phyloP scores from a whole-genome alignment of 2,329 filamentous ascomycete species.

The Septoria petroselini region DNA sequence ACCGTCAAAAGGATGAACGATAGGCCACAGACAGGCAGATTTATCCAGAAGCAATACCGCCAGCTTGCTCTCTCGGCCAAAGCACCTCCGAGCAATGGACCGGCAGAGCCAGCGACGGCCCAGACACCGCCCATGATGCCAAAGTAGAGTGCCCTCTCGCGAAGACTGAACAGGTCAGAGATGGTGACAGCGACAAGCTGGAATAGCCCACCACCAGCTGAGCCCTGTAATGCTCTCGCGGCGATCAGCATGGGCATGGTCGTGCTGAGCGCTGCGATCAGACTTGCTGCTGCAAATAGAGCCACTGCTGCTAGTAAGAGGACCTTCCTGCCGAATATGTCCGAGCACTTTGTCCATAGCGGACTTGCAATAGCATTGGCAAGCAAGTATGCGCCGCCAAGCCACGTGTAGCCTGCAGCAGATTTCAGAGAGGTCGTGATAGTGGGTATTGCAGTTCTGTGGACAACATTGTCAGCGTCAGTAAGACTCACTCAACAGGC shows the following conservation, averaged over 20 bases:
- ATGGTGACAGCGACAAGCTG: conserved; percentile 54
- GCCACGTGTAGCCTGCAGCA: conserved; percentile 74
- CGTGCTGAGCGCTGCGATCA: conserved; percentile 47
- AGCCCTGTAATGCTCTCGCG: conserved; percentile 53
- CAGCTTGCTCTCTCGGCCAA: neutral
- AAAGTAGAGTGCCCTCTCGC: conserved; percentile 43
- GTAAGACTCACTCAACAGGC: neutral
- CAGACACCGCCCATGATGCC: conserved; percentile 37
- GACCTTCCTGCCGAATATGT: conserved; percentile 57
- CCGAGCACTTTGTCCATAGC: conserved; percentile 63
- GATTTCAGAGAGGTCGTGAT: conserved; percentile 63
- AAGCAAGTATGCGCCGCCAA: conserved; percentile 69
- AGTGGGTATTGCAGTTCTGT: conserved; percentile 59
- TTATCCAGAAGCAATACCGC: conserved; percentile 58
- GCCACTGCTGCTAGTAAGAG: conserved; percentile 50
- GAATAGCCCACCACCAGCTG: conserved; percentile 53
- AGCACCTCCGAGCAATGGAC: neutral
- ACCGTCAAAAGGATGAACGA: conserved; percentile 51
- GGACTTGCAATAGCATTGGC: conserved; percentile 65
- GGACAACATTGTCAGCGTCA: neutral
- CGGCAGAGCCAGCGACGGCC: neutral
- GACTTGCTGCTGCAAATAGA: conserved; percentile 50
- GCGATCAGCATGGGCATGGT: conserved; percentile 54
- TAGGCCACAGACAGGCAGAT: conserved; percentile 50
- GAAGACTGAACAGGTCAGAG: conserved; percentile 54